Percentiles rank a stretch among this genome's conserved stretches.
Evolutionary conservation across 2,329 filamentous ascomycete genomes (phyloP).

Genomic region (Seiridium unicorne): DNA sequence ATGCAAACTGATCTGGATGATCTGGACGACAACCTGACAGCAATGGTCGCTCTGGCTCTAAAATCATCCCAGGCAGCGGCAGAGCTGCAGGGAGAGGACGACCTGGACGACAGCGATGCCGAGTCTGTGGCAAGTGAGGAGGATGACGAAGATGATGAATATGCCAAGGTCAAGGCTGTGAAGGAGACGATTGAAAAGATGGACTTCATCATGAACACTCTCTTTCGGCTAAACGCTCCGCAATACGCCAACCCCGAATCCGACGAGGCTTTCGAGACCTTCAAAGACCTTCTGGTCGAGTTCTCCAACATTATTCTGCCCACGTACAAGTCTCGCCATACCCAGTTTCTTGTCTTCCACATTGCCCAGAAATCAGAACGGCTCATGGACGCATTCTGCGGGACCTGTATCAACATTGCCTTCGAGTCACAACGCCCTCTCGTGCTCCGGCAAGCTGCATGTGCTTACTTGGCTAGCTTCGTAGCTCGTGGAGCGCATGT

Average conservation of each 20-base stretch:
- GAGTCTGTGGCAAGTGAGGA: constrained; percentile 73
- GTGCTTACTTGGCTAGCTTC: constrained; percentile 91
- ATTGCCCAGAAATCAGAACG: constrained; percentile 81
- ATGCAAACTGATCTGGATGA: constrained; percentile 94
- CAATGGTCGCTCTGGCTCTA: constrained; percentile 63
- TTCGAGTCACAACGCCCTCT: constrained; percentile 70
- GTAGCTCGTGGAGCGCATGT: constrained; percentile 87
- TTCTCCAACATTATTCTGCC: constrained; percentile 87
- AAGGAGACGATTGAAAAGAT: constrained; percentile 87
- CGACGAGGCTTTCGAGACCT: constrained; percentile 67
- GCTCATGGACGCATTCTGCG: constrained; percentile 80
- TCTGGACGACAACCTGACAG: constrained; percentile 81
- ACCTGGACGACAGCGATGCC: constrained; percentile 60
- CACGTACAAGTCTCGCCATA: constrained; percentile 87
- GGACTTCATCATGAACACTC: constrained; percentile 81
- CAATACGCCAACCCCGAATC: constrained; percentile 68
- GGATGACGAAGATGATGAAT: constrained; percentile 61
- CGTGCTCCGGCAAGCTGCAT: constrained; percentile 77
- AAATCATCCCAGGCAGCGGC: constrained; percentile 35
- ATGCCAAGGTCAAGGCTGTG: constrained; percentile 66
- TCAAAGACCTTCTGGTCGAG: constrained; percentile 78
- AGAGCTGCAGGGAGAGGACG: constrained; percentile 51
- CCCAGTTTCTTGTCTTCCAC: constrained; percentile 94
- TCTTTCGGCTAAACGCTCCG: constrained; percentile 80
- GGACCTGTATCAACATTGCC: constrained; percentile 70